Evolutionary conservation across 768 basidiomycete genomes (phyloP).

Genomic region (Serendipita sp.): DNA sequence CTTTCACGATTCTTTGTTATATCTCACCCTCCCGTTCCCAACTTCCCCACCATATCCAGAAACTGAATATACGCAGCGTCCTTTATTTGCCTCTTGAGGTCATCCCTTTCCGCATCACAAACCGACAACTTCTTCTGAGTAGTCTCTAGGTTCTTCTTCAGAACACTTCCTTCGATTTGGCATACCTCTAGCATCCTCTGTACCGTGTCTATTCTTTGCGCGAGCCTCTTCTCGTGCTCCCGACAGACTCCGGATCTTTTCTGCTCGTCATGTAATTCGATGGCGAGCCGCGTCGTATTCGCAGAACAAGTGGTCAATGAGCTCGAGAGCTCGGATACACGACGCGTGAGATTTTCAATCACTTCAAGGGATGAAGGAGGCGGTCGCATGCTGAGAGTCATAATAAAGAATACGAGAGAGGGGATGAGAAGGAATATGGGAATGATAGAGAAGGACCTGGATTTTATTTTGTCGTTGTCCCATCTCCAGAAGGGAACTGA

Average conservation of each 20-base stretch:
- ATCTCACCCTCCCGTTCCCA: not conserved
- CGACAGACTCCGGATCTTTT: not conserved
- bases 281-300: not conserved
- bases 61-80: not conserved
- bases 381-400: not conserved
- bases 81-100: not conserved
- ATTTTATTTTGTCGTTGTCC: no score
- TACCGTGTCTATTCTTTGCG: not conserved
- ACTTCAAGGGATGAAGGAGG: not conserved
- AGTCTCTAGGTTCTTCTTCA: not conserved
- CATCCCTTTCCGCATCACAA: not conserved
- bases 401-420: not conserved
- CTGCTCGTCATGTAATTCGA: not conserved
- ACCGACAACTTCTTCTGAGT: not conserved
- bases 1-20: not conserved
- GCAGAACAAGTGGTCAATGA: not conserved
- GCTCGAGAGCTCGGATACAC: not conserved
- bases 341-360: not conserved
- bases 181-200: not conserved
- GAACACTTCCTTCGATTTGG: not conserved
- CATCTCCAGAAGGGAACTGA: no score
- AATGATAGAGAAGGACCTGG: not conserved
- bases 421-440: not conserved
- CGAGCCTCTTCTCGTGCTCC: not conserved
- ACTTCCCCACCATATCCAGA: not conserved